Base-by-base conservation (phyloP, 2,329 filamentous ascomycete species). In the Cladosporium austrohemisphaericum region DNA sequence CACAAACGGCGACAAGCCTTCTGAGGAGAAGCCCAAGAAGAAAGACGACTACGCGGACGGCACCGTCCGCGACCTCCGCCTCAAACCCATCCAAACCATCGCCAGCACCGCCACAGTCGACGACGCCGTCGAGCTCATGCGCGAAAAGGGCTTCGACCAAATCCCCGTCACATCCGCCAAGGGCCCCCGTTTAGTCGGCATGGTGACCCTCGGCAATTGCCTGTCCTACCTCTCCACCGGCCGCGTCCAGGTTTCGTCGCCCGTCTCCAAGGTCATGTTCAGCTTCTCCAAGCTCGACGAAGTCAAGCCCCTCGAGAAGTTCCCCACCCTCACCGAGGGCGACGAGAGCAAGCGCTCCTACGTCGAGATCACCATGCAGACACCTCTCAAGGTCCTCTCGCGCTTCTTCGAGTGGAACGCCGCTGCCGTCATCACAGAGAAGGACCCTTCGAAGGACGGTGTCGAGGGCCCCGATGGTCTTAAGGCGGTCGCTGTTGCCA, bases 321-420 rank as follows among this genome's bases (percentile, higher is more conserved):
- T 86, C 61, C 74, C 86, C 47, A 58, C 58, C 20, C 58, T 71
- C 3, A 68, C 67, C 10, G 66, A 71, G 10, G 67, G 73, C 41
- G 65, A 70, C 19, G 67, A 68, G 55, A 58, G 55, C 37, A 64
- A 63, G 59, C 77, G 84, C 51, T 83, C 86, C 64, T 98, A 95
- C 70, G 86, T 97, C 43, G 87, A 97, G 71, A 95, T 98, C 65
- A 97, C 93, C 5, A 76, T 86, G 66, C 88, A 96, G 57, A 98
- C 93, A 1, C 86, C 86, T 3, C 76, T 98, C 31, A 81, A 79
- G 38, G 84, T 86, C 36, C 77, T 98, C 47, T 92, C 89, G 74
- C 84, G 87, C 63, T 98, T 98, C 72, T 89, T 97, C 57, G 90
- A 97, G 72, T 97, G 93, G 90, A 97, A 98, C 71, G 93, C 87